These are phyloP conservation scores for Backusella sp. DNA, from an alignment of 192 early-diverging fungal species.

Conservation along the genomic window DNA sequence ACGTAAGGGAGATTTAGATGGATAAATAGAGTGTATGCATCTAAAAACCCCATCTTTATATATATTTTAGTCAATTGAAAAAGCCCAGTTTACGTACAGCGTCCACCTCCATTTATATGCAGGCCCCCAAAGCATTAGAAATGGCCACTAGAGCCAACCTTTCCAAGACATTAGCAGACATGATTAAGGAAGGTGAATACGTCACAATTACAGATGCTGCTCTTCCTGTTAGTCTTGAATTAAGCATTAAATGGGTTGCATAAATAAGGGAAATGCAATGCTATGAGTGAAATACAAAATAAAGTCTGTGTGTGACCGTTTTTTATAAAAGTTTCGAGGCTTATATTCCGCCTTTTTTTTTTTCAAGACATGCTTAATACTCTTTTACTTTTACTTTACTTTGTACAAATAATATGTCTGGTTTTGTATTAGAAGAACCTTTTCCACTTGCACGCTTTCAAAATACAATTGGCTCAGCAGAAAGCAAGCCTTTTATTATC, in stretches of 20 bases:
- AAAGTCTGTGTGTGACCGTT: background rate
- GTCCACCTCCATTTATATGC: conserved; percentile 78
- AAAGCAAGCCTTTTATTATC: conserved; percentile 27
- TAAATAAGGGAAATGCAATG: background rate
- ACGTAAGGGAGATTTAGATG: conserved; percentile 49
- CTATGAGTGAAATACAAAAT: background rate
- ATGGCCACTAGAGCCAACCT: conserved; percentile 84
- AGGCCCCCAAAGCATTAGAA: conserved; percentile 78
- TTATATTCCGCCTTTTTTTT: background rate
- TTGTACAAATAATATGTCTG: conserved; percentile 29
- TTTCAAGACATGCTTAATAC: background rate
- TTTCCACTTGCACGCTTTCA: conserved; percentile 48
- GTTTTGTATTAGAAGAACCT: conserved; percentile 47
- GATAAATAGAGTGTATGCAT: background rate
- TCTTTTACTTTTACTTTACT: background rate
- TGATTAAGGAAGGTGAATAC: conserved; percentile 67
- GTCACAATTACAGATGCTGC: conserved; percentile 82
- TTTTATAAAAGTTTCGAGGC: background rate
- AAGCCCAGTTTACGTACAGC: conserved; percentile 68
- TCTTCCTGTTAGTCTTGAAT: conserved; percentile 59
- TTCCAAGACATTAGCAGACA: conserved; percentile 58
- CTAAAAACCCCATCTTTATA: background rate
- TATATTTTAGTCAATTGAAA: conserved; percentile 72
- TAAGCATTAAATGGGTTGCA: conserved; percentile 27
- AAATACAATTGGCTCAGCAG: conserved; percentile 28